Percentiles rank a stretch among this genome's conserved stretches.
These are phyloP conservation scores for Sporothrix globosa DNA, from an alignment of 2,329 filamentous ascomycete genomes.

Conservation along the genomic window DNA sequence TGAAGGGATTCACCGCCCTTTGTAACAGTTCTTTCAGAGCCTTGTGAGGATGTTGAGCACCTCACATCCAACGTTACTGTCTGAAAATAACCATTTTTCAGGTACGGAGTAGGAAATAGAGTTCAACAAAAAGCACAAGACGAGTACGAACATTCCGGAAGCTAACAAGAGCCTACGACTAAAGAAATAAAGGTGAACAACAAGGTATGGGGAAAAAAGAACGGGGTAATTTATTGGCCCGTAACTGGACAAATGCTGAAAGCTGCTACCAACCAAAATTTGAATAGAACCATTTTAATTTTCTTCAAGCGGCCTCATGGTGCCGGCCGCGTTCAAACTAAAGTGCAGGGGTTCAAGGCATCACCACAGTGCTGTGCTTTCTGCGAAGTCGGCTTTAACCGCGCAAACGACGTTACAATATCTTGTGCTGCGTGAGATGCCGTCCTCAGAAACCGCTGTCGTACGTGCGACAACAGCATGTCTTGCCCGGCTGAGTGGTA, in stretches of 20 bases:
- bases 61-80: neutral
- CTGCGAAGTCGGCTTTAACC: neutral
- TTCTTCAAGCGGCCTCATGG: neutral
- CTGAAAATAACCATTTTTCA: neutral
- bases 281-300: constrained; percentile 15
- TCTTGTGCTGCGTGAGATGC: constrained; percentile 13
- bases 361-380: neutral
- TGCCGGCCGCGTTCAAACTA: neutral
- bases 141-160: neutral
- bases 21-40: constrained; percentile 10
- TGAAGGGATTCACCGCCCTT: neutral
- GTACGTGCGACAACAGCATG: neutral
- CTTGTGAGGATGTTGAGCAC: neutral
- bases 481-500: constrained; percentile 15
- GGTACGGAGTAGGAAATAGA: neutral
- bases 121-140: neutral
- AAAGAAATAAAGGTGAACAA: constrained; percentile 21
- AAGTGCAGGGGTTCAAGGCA: neutral
- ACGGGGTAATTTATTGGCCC: constrained; percentile 25
- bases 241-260: constrained; percentile 12
- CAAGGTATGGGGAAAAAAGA: constrained; percentile 22
- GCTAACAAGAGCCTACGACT: neutral
- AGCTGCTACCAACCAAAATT: constrained; percentile 20
- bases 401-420: constrained; percentile 7
- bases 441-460: neutral